These are phyloP conservation scores for Arthrobotrys musiformis DNA, from an alignment of 2,329 filamentous ascomycete species.

Conservation along the genomic window DNA sequence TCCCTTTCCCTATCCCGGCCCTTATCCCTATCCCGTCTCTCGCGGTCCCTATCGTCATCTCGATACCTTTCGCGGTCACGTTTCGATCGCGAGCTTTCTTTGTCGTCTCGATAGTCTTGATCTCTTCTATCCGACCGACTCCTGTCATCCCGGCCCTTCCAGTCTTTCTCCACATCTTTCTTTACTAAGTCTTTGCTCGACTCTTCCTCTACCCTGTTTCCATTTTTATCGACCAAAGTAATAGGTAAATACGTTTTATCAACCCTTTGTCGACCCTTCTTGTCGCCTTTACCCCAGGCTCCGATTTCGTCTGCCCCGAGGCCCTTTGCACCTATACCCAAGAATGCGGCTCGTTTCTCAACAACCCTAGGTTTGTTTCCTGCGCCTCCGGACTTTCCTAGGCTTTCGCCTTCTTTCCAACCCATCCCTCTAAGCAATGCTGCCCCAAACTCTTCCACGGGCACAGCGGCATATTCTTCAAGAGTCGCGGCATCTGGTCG, in stretches of 20 bases:
- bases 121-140: slow-evolving; percentile 56
- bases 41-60: slow-evolving; percentile 60
- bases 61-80: slow-evolving; percentile 61
- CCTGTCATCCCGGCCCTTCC: slow-evolving; percentile 65
- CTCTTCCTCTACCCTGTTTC: slow-evolving; percentile 44
- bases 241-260: slow-evolving; percentile 70
- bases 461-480: slow-evolving; percentile 86
- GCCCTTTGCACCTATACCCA: slow-evolving; percentile 90
- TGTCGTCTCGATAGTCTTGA: slow-evolving; percentile 57
- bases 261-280: slow-evolving; percentile 66
- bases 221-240: slow-evolving; percentile 69
- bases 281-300: slow-evolving; percentile 78
- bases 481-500: slow-evolving; percentile 81
- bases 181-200: slow-evolving; percentile 64
- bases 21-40: slow-evolving; percentile 53
- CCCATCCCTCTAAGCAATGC: slow-evolving; percentile 93
- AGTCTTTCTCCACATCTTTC: slow-evolving; percentile 69
- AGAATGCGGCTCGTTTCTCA: slow-evolving; percentile 78
- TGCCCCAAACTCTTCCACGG: slow-evolving; percentile 93
- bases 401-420: slow-evolving; percentile 78
- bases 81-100: slow-evolving; percentile 62
- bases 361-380: slow-evolving; percentile 71
- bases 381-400: slow-evolving; percentile 67
- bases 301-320: slow-evolving; percentile 79
- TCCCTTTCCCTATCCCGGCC: slow-evolving; percentile 56